These are phyloP conservation scores for Chenopodium album DNA, from an alignment of 148 eudicot species.

Conservation along the genomic window DNA sequence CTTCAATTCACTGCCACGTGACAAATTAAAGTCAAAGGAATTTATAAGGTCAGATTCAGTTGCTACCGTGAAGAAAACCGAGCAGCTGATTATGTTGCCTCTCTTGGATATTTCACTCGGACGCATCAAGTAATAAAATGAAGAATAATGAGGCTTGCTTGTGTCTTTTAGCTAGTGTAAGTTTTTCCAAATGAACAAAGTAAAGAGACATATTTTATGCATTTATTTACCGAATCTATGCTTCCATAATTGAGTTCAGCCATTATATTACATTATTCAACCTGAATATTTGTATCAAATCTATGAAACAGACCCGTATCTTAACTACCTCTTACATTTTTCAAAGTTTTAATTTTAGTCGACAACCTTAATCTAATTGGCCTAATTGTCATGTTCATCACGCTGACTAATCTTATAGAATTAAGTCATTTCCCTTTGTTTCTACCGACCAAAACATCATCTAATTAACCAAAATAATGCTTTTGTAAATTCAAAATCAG, in stretches of 20 bases:
- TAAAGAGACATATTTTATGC: neutral
- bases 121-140: no score
- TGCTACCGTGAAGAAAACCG: no score
- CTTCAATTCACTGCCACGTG: no score
- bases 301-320: constrained; percentile 23
- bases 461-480: neutral
- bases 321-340: constrained; percentile 14
- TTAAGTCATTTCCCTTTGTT: neutral
- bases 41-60: no score
- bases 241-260: constrained; percentile 8
- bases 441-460: neutral
- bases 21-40: no score
- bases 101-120: no score
- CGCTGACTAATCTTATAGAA: neutral
- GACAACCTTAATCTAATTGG: constrained; percentile 1
- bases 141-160: no score
- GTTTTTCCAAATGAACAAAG: constrained; percentile 14
- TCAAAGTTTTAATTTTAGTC: neutral
- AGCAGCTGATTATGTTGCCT: no score
- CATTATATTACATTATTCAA: neutral
- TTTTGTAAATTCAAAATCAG: neutral
- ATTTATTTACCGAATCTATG: constrained; percentile 16
- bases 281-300: constrained; percentile 16
- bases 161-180: neutral
- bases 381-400: constrained; percentile 13